A percentile compares a stretch with the other conserved stretches of the same genome.
Conservation (phyloP, 192 early-diverging fungal species). For the Backusella morwellensis region DNA sequence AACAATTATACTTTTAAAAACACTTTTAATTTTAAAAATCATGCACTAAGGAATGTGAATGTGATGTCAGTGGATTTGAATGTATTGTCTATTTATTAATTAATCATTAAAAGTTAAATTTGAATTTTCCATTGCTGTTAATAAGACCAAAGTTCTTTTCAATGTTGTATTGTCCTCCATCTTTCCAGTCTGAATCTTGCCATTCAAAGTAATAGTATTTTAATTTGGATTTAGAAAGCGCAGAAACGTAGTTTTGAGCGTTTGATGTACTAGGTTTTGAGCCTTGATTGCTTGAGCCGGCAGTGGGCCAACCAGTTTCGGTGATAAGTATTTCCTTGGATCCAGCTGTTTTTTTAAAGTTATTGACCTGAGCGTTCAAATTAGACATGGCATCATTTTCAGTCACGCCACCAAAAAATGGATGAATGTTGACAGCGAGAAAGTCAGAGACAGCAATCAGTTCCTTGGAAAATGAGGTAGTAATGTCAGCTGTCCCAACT, state of each 20-base stretch:
- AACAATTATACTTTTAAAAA: too few species aligned
- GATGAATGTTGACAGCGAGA: constrained; percentile 56
- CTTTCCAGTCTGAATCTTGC: constrained; percentile 60
- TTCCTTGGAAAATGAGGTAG: constrained; percentile 30
- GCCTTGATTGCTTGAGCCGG: constrained; percentile 40
- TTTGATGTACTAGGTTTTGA: constrained; percentile 46
- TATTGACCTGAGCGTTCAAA: constrained; percentile 46
- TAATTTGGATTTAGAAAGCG: constrained; percentile 44
- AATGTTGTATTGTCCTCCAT: constrained; percentile 12
- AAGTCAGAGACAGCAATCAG: constrained; percentile 55
- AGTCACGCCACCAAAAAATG: constrained; percentile 53
- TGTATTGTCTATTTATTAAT: not conserved
- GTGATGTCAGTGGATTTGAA: not conserved
- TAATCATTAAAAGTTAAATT: constrained; percentile 8
- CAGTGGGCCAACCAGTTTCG: constrained; percentile 64
- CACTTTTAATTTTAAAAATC: too few species aligned
- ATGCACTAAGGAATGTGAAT: not conserved
- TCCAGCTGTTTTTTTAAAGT: constrained; percentile 40
- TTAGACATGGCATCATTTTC: constrained; percentile 44
- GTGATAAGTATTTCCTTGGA: constrained; percentile 47
- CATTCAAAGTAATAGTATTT: constrained; percentile 59
- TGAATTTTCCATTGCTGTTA: constrained; percentile 19
- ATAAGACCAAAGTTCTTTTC: constrained; percentile 33
- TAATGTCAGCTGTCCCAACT: constrained; percentile 58
- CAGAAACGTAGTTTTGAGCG: constrained; percentile 39